A percentile compares a stretch with the other conserved stretches of the same genome.
Conservation (phyloP, 192 early-diverging fungal species). For the Coemansia sp. region DNA sequence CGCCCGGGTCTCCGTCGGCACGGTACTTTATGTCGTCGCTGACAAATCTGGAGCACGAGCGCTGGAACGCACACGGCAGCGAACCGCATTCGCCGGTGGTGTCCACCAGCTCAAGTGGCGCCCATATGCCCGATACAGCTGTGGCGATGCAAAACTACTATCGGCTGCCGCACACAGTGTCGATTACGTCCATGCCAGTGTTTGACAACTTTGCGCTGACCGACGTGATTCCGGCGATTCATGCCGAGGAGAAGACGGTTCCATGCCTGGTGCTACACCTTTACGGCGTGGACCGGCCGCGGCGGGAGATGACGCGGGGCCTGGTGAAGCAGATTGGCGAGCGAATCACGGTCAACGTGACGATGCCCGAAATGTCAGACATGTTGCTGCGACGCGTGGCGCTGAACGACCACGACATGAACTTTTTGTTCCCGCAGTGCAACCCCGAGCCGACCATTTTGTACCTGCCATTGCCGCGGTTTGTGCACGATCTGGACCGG, state of each 20-base stretch:
- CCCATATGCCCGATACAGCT: not conserved
- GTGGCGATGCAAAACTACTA: not conserved
- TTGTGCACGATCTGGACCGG: slow-evolving; percentile 41
- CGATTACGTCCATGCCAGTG: slow-evolving; percentile 14
- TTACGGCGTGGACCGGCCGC: slow-evolving; percentile 40
- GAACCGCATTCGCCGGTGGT: slow-evolving; percentile 5
- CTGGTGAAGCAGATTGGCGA: slow-evolving; percentile 46
- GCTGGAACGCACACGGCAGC: slow-evolving; percentile 2
- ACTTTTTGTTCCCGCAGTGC: slow-evolving; percentile 47
- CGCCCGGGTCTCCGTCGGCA: slow-evolving; percentile 28
- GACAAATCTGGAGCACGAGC: slow-evolving; percentile 19
- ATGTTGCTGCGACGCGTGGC: slow-evolving; percentile 36
- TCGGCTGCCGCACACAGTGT: slow-evolving; percentile 12
- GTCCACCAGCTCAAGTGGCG: not conserved
- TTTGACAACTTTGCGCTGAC: slow-evolving; percentile 6
- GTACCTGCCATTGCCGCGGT: slow-evolving; percentile 46
- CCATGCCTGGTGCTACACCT: slow-evolving; percentile 34
- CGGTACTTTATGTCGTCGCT: slow-evolving; percentile 30
- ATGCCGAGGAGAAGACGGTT: slow-evolving; percentile 20
- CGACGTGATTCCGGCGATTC: slow-evolving; percentile 4
- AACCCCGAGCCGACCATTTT: slow-evolving; percentile 44
- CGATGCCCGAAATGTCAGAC: slow-evolving; percentile 46
- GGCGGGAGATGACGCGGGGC: slow-evolving; percentile 35
- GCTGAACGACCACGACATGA: slow-evolving; percentile 42
- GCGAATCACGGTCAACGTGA: slow-evolving; percentile 34